Evolutionary conservation across 2,329 filamentous ascomycete genomes (phyloP).

Genomic region (Epichloe uncinata): DNA sequence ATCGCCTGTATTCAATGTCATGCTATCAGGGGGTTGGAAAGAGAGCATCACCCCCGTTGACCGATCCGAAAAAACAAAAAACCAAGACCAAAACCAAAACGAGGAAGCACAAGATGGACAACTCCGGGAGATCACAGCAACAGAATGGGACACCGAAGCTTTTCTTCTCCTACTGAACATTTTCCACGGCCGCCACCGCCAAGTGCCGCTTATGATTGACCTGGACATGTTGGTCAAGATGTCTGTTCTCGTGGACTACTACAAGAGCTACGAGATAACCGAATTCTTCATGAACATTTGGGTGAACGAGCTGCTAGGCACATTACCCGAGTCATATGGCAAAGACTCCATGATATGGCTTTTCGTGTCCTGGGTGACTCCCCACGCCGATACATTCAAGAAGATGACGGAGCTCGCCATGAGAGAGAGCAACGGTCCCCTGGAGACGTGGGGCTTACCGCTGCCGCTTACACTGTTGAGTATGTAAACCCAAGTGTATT

Average conservation of each 20-base stretch:
- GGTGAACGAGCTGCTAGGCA: not conserved
- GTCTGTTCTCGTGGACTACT: constrained; percentile 29
- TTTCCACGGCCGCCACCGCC: not conserved
- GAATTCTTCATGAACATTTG: constrained; percentile 17
- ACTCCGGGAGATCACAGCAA: not conserved
- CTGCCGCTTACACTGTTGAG: not conserved
- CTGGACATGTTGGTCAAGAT: constrained; percentile 29
- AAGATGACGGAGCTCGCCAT: not conserved
- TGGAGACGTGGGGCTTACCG: not conserved
- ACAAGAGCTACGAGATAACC: constrained; percentile 27
- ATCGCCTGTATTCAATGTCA: too few relatives aligned
- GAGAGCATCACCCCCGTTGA: too few relatives aligned
- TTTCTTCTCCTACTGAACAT: constrained; percentile 1
- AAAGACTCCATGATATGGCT: not conserved
- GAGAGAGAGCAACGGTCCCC: not conserved
- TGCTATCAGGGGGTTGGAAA: too few relatives aligned
- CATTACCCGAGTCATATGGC: not conserved
- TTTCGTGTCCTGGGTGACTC: not conserved
- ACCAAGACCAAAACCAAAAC: not conserved
- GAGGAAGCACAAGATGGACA: too few relatives aligned
- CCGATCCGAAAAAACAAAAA: not conserved
- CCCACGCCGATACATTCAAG: not conserved
- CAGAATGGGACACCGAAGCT: not conserved
- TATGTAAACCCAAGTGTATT: not conserved
- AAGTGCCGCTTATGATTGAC: constrained; percentile 13